Evolutionary conservation across 2,329 filamentous ascomycete genomes (phyloP), one percentile per base, ranked within the genome.

Genomic region (Trichothecium sympodiale): DNA sequence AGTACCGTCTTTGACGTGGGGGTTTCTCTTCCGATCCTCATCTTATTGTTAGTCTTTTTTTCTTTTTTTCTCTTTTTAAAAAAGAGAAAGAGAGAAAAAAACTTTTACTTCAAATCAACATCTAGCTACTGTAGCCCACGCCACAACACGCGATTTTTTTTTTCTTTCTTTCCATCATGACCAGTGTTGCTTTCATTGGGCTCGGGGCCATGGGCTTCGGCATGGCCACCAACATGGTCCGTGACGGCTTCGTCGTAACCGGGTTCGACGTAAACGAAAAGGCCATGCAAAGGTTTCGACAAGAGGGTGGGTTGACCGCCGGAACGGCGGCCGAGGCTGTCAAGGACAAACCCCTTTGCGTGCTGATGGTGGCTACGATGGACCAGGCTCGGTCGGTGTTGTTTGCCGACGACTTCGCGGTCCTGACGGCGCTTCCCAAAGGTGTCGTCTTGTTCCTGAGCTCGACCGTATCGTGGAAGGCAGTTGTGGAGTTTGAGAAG

Each of bases 201-300:
- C 77, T 87, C 3, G 82, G 82, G 38, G 81, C 81, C 57, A 86
- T 86, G 82, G 82, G 82, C 51, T 82, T 84, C 54, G 82, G 82
- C 52, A 86, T 87, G 81, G 82, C 82, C 43, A 82, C 74, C 40
- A 71, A 85, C 51, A 71, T 87, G 31, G 64, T 85, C 47, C 74
- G 76, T 45, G 60, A 71, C 43, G 78, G 78, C 39, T 83, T 80
- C 55, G 41, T 61, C 17, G 80, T 86, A 17, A 78, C 73, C 16
- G 81, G 81, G 38, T 86, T 77, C 52, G 82, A 87, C 49, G 71
- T 85, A 29, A 84, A 73, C 60, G 61, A 62, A 3, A 76, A 79
- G 5, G 77, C 79, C 0, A 67, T 85, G 25, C 71, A 80, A 37
- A 71, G 69, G 16, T 84, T 85, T 61, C 58, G 67, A 29, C 57